phyloP scores from a whole-genome alignment of 257 asterid genomes.

The Solanum infundibuliforme region DNA sequence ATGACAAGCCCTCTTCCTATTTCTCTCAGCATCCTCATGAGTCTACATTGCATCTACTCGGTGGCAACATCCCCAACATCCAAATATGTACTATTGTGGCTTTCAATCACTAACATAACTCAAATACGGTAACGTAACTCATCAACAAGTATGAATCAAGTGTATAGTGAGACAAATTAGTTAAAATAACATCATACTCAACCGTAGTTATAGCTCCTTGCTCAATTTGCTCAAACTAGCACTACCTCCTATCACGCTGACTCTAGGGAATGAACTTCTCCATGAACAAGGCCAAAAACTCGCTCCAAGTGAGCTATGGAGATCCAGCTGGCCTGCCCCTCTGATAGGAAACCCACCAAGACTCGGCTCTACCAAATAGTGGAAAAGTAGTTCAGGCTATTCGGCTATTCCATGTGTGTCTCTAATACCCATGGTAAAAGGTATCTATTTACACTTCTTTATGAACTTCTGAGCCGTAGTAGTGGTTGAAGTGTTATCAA shows the following conservation, averaged over 20 bases:
- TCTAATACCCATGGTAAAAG: neutral
- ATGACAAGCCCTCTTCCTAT: neutral
- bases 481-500: neutral
- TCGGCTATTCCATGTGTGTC: neutral
- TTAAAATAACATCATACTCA: neutral
- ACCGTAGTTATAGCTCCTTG: neutral
- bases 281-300: neutral
- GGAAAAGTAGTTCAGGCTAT: neutral
- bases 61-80: neutral
- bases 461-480: neutral
- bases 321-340: neutral
- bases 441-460: neutral
- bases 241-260: neutral
- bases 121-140: neutral
- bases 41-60: neutral
- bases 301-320: neutral
- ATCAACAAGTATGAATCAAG: neutral
- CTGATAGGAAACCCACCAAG: neutral
- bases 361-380: neutral
- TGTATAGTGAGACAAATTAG: neutral
- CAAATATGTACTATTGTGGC: neutral
- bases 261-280: neutral
- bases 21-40: neutral
- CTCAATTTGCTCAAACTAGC: neutral
- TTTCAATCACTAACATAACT: neutral